These are phyloP conservation scores for Striga hermonthica DNA, from an alignment of 305 asterid genomes.

Conservation along the genomic window DNA sequence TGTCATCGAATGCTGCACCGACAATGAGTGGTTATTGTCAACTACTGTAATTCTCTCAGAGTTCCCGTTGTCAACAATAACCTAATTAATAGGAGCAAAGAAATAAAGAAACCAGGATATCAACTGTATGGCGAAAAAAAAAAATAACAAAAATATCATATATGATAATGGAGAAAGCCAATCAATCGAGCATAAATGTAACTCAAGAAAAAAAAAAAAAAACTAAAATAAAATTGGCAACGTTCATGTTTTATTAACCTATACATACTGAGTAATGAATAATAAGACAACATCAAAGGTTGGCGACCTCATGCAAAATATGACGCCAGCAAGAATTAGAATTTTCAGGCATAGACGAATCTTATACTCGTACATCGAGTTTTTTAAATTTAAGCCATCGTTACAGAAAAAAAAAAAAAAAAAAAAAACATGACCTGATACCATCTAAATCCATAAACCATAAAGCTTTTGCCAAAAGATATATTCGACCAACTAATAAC, in stretches of 20 bases:
- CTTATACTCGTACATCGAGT: background rate
- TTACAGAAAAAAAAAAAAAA: background rate
- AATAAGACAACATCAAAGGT: background rate
- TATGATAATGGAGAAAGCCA: conserved; percentile 5
- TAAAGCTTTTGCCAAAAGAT: conserved; percentile 8
- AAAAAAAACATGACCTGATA: too few relatives aligned
- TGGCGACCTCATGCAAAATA: background rate
- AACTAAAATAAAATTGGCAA: too few relatives aligned
- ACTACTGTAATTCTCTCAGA: conserved; percentile 75
- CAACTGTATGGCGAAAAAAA: conserved; percentile 6
- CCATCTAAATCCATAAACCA: background rate
- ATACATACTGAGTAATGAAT: background rate
- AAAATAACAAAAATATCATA: background rate
- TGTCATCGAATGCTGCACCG: conserved; percentile 76
- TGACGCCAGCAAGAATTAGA: conserved; percentile 1
- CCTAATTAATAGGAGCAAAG: conserved; percentile 39
- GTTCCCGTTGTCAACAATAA: conserved; percentile 71
- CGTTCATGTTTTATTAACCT: conserved; percentile 10
- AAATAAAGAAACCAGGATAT: conserved; percentile 15
- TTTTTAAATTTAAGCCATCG: background rate
- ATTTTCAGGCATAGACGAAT: conserved; percentile 16
- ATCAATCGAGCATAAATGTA: background rate
- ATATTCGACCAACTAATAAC: conserved; percentile 18
- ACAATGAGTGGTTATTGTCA: conserved; percentile 43
- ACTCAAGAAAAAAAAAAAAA: background rate